These are phyloP conservation scores for Trapa incisa DNA, from an alignment of 345 rosid species.

Conservation along the genomic window DNA sequence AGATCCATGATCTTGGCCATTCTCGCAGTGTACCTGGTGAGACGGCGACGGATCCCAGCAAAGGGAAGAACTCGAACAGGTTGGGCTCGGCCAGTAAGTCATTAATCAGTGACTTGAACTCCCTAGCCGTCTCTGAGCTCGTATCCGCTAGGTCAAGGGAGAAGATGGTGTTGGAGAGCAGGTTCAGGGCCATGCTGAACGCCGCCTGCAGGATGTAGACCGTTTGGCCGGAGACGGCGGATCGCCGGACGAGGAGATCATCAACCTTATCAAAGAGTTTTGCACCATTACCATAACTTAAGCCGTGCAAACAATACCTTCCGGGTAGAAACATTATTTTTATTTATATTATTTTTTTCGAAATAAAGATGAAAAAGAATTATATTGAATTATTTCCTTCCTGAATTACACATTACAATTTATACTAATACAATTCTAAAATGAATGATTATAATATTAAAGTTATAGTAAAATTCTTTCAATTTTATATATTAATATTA, in stretches of 20 bases:
- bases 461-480: too few relatives aligned
- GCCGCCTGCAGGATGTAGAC: constrained; percentile 12
- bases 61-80: constrained; percentile 26
- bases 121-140: neutral
- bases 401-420: too few relatives aligned
- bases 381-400: too few relatives aligned
- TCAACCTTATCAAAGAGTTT: neutral
- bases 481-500: too few relatives aligned
- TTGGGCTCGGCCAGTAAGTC: constrained; percentile 18
- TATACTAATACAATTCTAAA: neutral
- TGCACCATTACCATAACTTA: too few relatives aligned
- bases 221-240: neutral
- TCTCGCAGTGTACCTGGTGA: neutral
- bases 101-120: constrained; percentile 12
- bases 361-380: too few relatives aligned
- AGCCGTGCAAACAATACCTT: too few relatives aligned
- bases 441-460: too few relatives aligned
- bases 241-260: constrained; percentile 8
- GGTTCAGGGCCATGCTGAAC: constrained; percentile 14
- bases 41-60: constrained; percentile 16
- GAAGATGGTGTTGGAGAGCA: constrained; percentile 17
- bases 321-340: too few relatives aligned
- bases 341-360: too few relatives aligned
- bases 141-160: constrained; percentile 15
- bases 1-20: constrained; percentile 8